Evolutionary conservation across 1,139 yeast species (phyloP).

Genomic region (Hemisphaericaspora xylofermentans): DNA sequence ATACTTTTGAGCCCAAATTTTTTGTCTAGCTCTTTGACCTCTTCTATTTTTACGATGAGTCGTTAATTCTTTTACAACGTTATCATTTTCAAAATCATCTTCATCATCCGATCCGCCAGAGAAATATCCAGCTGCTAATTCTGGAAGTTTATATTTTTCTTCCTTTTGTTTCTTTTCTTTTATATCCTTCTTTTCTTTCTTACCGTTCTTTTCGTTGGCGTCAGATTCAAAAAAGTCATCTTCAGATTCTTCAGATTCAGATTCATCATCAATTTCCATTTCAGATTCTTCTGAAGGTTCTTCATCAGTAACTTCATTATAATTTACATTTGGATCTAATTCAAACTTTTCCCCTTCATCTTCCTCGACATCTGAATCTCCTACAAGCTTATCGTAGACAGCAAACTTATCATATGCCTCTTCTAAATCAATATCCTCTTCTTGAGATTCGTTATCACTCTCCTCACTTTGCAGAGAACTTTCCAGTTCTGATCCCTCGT

Average conservation of each 20-base stretch:
- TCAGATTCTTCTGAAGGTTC: slow-evolving; percentile 44
- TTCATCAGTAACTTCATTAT: slow-evolving; percentile 64
- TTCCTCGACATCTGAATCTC: slow-evolving; percentile 56
- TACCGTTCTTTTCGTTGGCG: slow-evolving; percentile 10
- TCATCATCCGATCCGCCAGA: slow-evolving; percentile 78
- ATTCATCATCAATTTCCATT: slow-evolving; percentile 17
- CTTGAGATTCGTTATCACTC: slow-evolving; percentile 18
- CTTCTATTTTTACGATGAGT: slow-evolving; percentile 76
- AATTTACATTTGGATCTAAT: slow-evolving; percentile 45
- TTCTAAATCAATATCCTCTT: slow-evolving; percentile 17
- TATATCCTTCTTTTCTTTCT: slow-evolving; percentile 13
- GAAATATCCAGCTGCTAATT: slow-evolving; percentile 70
- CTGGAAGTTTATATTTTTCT: slow-evolving; percentile 53
- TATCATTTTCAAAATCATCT: slow-evolving; percentile 55
- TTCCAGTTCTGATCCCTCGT: slow-evolving; percentile 15
- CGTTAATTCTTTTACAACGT: slow-evolving; percentile 55
- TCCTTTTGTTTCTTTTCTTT: slow-evolving; percentile 15
- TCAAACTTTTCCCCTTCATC: slow-evolving; percentile 30
- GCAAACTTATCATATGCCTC: slow-evolving; percentile 31
- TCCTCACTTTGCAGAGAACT: slow-evolving; percentile 12
- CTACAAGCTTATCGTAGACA: slow-evolving; percentile 55
- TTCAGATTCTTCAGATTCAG: slow-evolving; percentile 21
- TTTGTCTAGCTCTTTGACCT: slow-evolving; percentile 96
- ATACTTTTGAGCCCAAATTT: slow-evolving; percentile 90
- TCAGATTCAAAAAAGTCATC: slow-evolving; percentile 37